Base-by-base conservation (phyloP, 768 basidiomycete species). In the Postia placenta region DNA sequence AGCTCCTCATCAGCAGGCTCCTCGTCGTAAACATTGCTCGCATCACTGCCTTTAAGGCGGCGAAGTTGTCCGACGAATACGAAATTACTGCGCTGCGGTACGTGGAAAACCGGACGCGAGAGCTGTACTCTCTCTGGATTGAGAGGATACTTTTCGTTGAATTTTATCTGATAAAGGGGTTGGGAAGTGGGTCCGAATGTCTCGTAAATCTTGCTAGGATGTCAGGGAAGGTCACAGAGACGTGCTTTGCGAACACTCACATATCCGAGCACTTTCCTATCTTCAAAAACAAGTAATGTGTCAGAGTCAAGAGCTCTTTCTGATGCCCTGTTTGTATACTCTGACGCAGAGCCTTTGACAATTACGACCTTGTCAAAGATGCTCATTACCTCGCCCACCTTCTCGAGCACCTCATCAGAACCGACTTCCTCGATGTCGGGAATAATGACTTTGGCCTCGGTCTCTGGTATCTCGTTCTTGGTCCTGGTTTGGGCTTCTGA, bases 141-240 rank as follows among this genome's bases (percentile, higher is more conserved):
- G 38, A 88, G 64, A 4, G 86, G 79, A 56, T 81, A 84, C 2
- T 72, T 63, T 28, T 80, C 70, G 56, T 75, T 85, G 66, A 94
- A 91, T 59, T 83, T 83, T 54, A 97, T 74, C 57, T 92, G 87
- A 63, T 98, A 98, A 49, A 95, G 70, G 5, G 95, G 95, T 51
- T 89, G 85, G 17, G 79, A 76, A 7, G 94, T 91, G 2, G 95
- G 92, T 9, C 95, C 95, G 67, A 98, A 98, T 0, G 94, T 96
- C 68, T 98, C 95, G 62, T 86, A 89, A 45, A 97, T 74, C 91
- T 94, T 64, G 46, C 43, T 51, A 53, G 60, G 4, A 38, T 19
- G 27, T 26, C 23, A 42, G 15, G 5, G 25, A 47, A 2, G 19
- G 23, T 4, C 35, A 26, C 4, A 20, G 12, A 6, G 15, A 9